Base-by-base conservation (phyloP, 2,329 filamentous ascomycete genomes). In the Pleomassaria siparia region DNA sequence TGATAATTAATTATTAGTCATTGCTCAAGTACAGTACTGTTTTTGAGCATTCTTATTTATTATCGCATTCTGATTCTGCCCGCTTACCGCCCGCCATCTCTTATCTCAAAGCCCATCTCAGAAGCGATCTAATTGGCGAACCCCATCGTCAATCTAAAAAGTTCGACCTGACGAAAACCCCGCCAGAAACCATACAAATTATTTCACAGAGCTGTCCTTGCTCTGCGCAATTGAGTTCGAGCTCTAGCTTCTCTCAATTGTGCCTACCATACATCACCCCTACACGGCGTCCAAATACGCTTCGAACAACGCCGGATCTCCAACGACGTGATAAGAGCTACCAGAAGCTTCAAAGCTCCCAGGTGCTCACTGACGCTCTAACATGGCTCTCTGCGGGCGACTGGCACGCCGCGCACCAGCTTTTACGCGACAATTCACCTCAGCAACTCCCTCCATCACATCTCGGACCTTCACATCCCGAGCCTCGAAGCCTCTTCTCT, bases 311-410 rank as follows among this genome's bases (percentile, higher is more conserved):
- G 53, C 51, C 46, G 46, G 37, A 44, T 30, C 45, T 46, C 51
- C 32, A 45, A 48, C 47, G 54, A 50, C 39, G 45, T 41, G 39
- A 59, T 47, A 57, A 55, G 60, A 69, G 66, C 66, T 66, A 51
- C 46, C 47, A 57, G 54, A 59, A 69, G 66, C 66, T 66, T 53
- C 46, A 57, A 55, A 62, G 63, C 64, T 64, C 50, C 51, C 55
- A 48, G 54, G 55, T 62, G 56, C 32, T 61, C 59, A 43, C 45
- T 59, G 57, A 63, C 57, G 58, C 57, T 57, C 60, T 62, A 60
- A 60, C 47, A 72, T 72, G 69, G 69, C 69, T 66, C 64, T 72
- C 60, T 71, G 67, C 60, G 67, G 67, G 55, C 70, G 69, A 60
- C 66, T 72, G 61, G 67, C 66, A 66, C 67, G 69, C 60, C 69